These are phyloP conservation scores for Fusarium lyarnte DNA, from an alignment of 2,329 filamentous ascomycete species.

Conservation along the genomic window DNA sequence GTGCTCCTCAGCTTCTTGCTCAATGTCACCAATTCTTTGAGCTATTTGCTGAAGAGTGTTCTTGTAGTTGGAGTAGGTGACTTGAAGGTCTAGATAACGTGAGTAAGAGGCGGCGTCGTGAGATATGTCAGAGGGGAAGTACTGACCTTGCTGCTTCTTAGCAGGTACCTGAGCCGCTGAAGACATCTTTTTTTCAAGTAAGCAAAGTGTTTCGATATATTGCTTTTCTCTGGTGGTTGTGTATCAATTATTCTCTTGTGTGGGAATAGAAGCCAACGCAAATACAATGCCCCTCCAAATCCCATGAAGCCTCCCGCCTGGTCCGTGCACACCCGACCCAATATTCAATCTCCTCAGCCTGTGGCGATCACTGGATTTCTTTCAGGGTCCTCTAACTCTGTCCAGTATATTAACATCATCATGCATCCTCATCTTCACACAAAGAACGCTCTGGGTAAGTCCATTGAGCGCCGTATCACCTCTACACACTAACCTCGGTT, in stretches of 20 bases:
- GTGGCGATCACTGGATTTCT: slow-evolving; percentile 34
- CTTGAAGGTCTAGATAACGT: slow-evolving; percentile 73
- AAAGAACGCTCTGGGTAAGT: slow-evolving; percentile 84
- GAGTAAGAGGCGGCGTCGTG: slow-evolving; percentile 18
- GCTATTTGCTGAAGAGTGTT: slow-evolving; percentile 88
- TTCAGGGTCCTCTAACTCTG: slow-evolving; percentile 23
- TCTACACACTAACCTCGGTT: slow-evolving; percentile 28
- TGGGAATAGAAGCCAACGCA: slow-evolving; percentile 14
- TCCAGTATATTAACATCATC: slow-evolving; percentile 43
- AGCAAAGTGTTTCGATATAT: background rate
- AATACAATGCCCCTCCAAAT: slow-evolving; percentile 38
- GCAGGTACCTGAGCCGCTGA: slow-evolving; percentile 59
- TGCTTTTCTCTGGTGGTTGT: slow-evolving; percentile 5
- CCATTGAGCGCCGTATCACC: background rate
- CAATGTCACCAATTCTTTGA: slow-evolving; percentile 95
- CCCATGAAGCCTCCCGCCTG: slow-evolving; percentile 33
- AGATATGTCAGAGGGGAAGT: background rate
- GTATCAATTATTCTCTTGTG: slow-evolving; percentile 15
- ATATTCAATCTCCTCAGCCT: slow-evolving; percentile 18
- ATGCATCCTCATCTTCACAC: slow-evolving; percentile 99
- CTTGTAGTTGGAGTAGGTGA: slow-evolving; percentile 81
- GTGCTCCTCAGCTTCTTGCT: slow-evolving; percentile 97
- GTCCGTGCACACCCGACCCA: slow-evolving; percentile 45
- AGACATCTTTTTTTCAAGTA: slow-evolving; percentile 54
- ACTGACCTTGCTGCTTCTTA: slow-evolving; percentile 79